Evolutionary conservation across 805 yeast genomes (phyloP), one percentile per base, ranked within the genome.

Genomic region (Groenewaldozyma tartarivorans): DNA sequence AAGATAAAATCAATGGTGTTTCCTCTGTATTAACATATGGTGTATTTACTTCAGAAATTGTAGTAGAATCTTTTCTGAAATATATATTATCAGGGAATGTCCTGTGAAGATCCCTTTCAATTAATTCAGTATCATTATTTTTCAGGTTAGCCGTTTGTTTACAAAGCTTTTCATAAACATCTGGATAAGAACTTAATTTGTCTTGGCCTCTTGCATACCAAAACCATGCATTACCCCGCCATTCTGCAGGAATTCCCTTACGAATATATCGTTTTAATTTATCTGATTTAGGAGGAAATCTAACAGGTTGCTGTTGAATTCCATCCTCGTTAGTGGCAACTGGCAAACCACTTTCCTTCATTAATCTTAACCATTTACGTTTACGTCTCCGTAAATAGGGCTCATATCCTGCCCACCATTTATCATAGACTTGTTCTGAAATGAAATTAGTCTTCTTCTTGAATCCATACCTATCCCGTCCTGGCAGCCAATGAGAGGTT

Each of bases 191-290:
- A 49, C 72, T 76, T 42, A 86, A 61, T 49, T 71, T 71, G 40
- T 83, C 92, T 41, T 77, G 71, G 2, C 97, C 98, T 20, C 79
- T 78, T 5, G 95, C 94, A 60, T 84, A 90, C 66, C 77, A 80
- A 70, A 92, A 90, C 98, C 98, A 90, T 0, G 96, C 96, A 49
- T 75, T 74, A 1, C 98, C 98, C 49, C 98, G 68, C 96, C 96
- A 90, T 56, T 86, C 96, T 0, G 95, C 88, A 0, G 98, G 97
- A 7, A 90, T 79, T 9, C 98, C 98, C 57, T 83, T 83, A 42
- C 96, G 72, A 9, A 92, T 75, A 53, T 84, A 79, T 44, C 94
- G 72, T 54, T 82, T 81, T 48, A 86, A 48, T 33, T 49, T 50
- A 42, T 53, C 56, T 39, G 56, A 50, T 21, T 49, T 50, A 0